phyloP scores from a whole-genome alignment of 306 rosid species.

The Malus fusca region DNA sequence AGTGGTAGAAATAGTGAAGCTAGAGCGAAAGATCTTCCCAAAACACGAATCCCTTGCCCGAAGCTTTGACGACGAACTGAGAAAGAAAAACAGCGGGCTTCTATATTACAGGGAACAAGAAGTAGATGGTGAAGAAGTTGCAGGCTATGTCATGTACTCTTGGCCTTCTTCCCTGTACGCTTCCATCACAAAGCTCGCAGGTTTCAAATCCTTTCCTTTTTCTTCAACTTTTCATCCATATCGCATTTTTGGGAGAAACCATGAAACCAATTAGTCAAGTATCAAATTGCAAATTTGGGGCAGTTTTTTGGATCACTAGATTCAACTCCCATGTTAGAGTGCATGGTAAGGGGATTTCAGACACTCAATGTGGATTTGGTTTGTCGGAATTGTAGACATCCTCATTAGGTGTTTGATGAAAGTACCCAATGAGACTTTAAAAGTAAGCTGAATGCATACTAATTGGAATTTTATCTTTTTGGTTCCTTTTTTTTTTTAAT shows the following conservation, averaged over 20 bases:
- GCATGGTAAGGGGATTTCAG: background rate
- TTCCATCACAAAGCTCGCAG: constrained; percentile 83
- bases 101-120: constrained; percentile 34
- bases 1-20: constrained; percentile 66
- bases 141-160: constrained; percentile 74
- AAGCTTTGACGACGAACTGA: constrained; percentile 59
- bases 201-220: constrained; percentile 22
- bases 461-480: background rate
- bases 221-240: background rate
- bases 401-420: constrained; percentile 39
- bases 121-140: constrained; percentile 36
- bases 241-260: background rate
- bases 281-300: background rate
- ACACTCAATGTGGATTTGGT: background rate
- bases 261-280: background rate
- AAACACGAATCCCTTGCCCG: constrained; percentile 78
- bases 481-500: background rate
- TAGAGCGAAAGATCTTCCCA: constrained; percentile 70
- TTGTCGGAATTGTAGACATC: background rate
- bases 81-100: constrained; percentile 66
- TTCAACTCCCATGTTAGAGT: background rate
- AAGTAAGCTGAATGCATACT: background rate
- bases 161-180: constrained; percentile 83
- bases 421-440: background rate
- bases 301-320: background rate